Evolutionary conservation across 2,329 filamentous ascomycete genomes (phyloP), one percentile per base, ranked within the genome.

Genomic region (Byssothecium circinans): DNA sequence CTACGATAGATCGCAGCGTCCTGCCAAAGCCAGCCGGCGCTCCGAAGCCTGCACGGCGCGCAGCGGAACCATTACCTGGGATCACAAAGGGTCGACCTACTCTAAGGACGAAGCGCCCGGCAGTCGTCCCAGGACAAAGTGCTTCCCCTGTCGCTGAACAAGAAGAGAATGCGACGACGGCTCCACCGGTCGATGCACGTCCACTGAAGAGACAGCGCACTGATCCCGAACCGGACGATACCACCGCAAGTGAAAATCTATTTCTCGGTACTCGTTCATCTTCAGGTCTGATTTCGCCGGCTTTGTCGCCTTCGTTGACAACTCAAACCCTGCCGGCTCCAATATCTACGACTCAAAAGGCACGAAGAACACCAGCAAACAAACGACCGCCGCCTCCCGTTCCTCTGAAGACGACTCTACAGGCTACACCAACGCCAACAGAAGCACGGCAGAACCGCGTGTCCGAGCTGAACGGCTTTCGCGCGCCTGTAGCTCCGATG

Each of bases 171-270:
- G 17, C 10, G 32, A 10, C 17, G 8, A 8, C 47, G 19, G 27
- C 27, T 11, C 12, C 41, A 15, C 20, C 45, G 17, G 15, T 45
- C 14, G 41, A 32, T 17, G 4, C 29, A n/a, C 47, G 35, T 17
- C 27, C 39, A 17, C 40, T 33, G 12, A 64, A 66, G 40, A 47
- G 61, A 46, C 49, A 43, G 36, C 57, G 60, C 34, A 54, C 45
- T 19, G 51, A 48, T 22, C 37, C 39, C 6, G 41, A 18, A 15
- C 14, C 30, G 40, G 25, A 14, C 20, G 10, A 8, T 12, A 14
- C 19, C n/a, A 10, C 23, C 23, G 23, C 6, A 25, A 25, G 23
- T 25, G 23, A 5, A 10, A 4, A 6, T 15, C 7, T 14, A 5
- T 14, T 4, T 12, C 7, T 14, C 10, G 29, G 14, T 4, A 8